Conservation (phyloP, 495 filamentous ascomycete species). For the Aspergillus heteromorphus region DNA sequence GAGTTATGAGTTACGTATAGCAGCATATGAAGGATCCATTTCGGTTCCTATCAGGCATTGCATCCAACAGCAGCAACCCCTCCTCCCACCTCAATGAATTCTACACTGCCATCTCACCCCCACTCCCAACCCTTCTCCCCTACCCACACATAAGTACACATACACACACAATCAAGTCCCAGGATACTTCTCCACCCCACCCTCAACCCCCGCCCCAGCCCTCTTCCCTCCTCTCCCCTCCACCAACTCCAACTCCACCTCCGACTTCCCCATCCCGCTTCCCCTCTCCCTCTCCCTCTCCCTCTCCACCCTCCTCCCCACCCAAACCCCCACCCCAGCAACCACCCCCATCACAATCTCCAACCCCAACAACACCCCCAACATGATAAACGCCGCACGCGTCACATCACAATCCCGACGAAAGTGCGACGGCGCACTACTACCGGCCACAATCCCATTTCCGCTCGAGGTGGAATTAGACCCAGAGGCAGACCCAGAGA, state of each 20-base stretch:
- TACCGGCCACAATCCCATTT: too few relatives aligned
- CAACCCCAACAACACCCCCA: conserved; percentile 39
- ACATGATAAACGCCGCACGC: conserved; percentile 34
- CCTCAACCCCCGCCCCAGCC: background rate
- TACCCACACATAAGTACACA: background rate
- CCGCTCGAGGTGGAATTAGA: too few relatives aligned
- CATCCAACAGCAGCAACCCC: too few relatives aligned
- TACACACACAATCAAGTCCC: background rate
- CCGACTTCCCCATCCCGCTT: conserved; percentile 28
- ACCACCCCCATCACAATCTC: conserved; percentile 39
- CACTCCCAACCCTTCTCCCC: too few relatives aligned
- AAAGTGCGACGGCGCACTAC: conserved; percentile 37
- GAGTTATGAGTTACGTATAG: background rate
- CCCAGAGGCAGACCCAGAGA: too few relatives aligned
- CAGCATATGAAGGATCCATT: background rate
- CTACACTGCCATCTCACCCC: too few relatives aligned
- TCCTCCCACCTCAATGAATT: too few relatives aligned
- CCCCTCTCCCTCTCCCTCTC: conserved; percentile 21
- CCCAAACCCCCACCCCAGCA: conserved; percentile 34
- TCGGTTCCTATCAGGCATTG: background rate
- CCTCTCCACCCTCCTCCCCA: conserved; percentile 34
- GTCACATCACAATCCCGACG: conserved; percentile 38
- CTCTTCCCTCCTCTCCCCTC: conserved; percentile 16
- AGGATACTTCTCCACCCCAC: conserved; percentile 16
- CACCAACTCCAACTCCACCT: conserved; percentile 10